Base-by-base conservation (phyloP, 2,329 filamentous ascomycete species). In the Fusarium denticulatum region DNA sequence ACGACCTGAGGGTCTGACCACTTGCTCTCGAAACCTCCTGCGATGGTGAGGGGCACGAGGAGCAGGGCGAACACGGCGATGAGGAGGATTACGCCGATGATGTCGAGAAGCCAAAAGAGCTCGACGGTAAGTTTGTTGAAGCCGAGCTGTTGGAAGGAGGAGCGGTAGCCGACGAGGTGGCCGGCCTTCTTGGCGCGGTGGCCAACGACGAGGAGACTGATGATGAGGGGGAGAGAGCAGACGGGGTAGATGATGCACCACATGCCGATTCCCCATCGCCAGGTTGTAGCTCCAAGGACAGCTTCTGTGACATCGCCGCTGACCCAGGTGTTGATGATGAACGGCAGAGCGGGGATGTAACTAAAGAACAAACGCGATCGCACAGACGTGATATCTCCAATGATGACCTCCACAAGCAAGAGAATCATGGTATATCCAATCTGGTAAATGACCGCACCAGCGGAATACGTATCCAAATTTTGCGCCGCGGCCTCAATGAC, bases 191-290 rank as follows among this genome's bases (percentile, higher is more conserved):
- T 86, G 18, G 89, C 90, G 26, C 89, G 87, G 22, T 81, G 84
- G 16, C 84, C 82, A 20, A 89, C 86, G 43, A 88, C 75, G 57
- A 81, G 79, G 0, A 92, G 83, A 11, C 86, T 86, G 43, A 85
- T 70, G 75, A 92, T 82, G 53, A 92, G 84, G 5, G 90, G 89
- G 15, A 91, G 72, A 7, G 88, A 82, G 77, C 87, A 89, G 28
- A 88, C 85, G 7, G 89, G 86, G 79, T 89, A 91, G 67, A 91
- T 90, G 78, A 92, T 89, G 69, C 83, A 84, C 84, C 88, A 92
- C 89, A 92, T 91, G 74, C 89, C 90, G 37, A 90, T 85, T 37
- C 90, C 90, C 89, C 89, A 91, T 67, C 85, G 81, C 90, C 90
- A 92, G 13, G 81, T 85, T 1, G 87, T 88, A 20, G 67, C 74